Base-by-base conservation (phyloP, 768 basidiomycete species). In the Chiua virens region DNA sequence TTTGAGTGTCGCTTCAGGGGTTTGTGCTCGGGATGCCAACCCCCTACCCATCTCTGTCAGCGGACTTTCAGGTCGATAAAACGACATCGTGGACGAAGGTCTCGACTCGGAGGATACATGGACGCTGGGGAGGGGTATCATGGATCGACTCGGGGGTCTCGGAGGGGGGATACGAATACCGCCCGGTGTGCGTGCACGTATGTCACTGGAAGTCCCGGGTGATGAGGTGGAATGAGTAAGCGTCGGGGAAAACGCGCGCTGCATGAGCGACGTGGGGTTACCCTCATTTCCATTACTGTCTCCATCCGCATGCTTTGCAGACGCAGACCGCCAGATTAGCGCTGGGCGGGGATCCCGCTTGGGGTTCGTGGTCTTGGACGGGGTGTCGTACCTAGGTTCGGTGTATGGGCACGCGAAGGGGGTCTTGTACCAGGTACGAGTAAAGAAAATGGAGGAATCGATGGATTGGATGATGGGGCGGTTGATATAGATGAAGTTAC, bases 121-220 rank as follows among this genome's bases (percentile, higher is more conserved):
- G 3, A 91, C 73, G 55, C 78, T 84, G 8, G 90, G 89, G 22
- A 90, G 77, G 20, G 89, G 89, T 49, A 92, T 90, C 81, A 82
- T 86, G 6, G 91, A 92, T 47, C 87, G 80, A 61, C 89, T 90
- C 2, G 89, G 88, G 25, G 89, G 89, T 30, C 89, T 79, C 11
- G 83, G 79, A 25, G 82, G 81, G 61, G 83, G 85, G 14, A 67
- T 59, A 40, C 65, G 71, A 27, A 71, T 42, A 63, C 73, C 66
- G 23, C 69, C 69, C 2, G 81, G 79, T 20, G 78, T 73, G 38
- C 68, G 64, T 18, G 74, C 57, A 42, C 72, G 69, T 22, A 50
- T 48, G 48, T 48, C 37, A 20, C 39, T 37, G 14, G 60, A 53
- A 41, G 57, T 34, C 45, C 75, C 77, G 15, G 73, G 62, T 18